phyloP scores from a whole-genome alignment of 148 eudicot genomes.

The Rhododendron kiyosumense region DNA sequence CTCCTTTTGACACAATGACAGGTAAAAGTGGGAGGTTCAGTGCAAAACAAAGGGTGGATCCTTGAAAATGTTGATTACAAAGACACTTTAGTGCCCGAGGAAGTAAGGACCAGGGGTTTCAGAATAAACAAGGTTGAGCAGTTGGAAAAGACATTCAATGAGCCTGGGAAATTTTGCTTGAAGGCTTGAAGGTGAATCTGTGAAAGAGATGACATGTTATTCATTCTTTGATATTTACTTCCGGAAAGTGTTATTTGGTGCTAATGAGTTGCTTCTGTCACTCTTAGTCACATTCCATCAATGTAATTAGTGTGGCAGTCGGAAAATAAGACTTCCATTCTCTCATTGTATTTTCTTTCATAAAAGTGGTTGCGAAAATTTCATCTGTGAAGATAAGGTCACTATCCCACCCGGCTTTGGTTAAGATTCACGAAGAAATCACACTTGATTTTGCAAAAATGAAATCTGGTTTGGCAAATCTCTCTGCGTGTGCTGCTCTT shows the following conservation, averaged over 20 bases:
- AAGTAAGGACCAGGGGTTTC: slow-evolving; percentile 85
- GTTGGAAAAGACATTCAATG: slow-evolving; percentile 55
- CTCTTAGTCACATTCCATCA: neutral
- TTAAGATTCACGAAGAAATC: neutral
- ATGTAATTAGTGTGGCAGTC: neutral
- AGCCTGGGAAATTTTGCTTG: slow-evolving; percentile 66
- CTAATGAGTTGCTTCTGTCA: neutral
- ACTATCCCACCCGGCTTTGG: neutral
- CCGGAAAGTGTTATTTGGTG: neutral
- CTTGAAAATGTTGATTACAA: slow-evolving; percentile 69
- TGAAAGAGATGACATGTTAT: neutral
- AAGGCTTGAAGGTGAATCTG: slow-evolving; percentile 38
- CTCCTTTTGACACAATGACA: slow-evolving; percentile 16
- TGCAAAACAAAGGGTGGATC: slow-evolving; percentile 78
- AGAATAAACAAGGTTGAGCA: slow-evolving; percentile 76
- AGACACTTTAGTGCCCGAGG: slow-evolving; percentile 68
- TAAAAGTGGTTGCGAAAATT: neutral
- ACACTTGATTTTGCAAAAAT: neutral
- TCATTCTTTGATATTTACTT: neutral
- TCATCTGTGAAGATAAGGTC: neutral
- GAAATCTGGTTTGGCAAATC: neutral
- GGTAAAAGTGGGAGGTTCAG: slow-evolving; percentile 77
- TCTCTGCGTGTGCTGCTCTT: neutral
- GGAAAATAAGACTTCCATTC: neutral
- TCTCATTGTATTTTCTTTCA: neutral